Evolutionary conservation across 1,139 yeast genomes (phyloP).

Genomic region (Geotrichum histeridarum): DNA sequence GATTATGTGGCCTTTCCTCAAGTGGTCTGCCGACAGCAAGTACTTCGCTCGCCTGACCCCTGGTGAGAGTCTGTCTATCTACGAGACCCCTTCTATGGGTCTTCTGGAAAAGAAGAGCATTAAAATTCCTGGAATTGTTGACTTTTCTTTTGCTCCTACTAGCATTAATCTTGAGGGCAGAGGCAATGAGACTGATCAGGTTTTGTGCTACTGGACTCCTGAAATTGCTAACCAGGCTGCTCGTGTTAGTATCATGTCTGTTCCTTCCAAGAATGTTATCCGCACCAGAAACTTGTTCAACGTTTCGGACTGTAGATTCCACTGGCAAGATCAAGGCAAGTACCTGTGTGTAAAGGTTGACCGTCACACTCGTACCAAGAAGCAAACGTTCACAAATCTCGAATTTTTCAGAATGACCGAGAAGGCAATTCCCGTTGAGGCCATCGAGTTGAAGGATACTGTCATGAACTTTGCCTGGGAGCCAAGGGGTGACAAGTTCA

Average conservation of each 20-base stretch:
- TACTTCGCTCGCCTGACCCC: constrained; percentile 96
- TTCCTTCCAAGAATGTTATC: constrained; percentile 75
- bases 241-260: constrained; percentile 84
- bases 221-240: constrained; percentile 91
- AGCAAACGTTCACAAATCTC: constrained; percentile 84
- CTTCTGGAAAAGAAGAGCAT: constrained; percentile 82
- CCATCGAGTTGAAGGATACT: constrained; percentile 85
- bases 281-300: constrained; percentile 93
- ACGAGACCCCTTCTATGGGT: constrained; percentile 64
- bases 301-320: constrained; percentile 84
- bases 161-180: constrained; percentile 62
- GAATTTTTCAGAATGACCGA: constrained; percentile 87
- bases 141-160: constrained; percentile 94
- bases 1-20: constrained; percentile 94
- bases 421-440: constrained; percentile 91
- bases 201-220: constrained; percentile 95
- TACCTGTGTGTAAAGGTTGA: constrained; percentile 91
- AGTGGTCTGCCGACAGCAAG: constrained; percentile 92
- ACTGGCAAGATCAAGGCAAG: constrained; percentile 90
- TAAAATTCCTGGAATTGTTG: constrained; percentile 79
- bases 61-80: constrained; percentile 77
- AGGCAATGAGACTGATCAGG: constrained; percentile 46
- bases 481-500: constrained; percentile 83
- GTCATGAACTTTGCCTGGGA: constrained; percentile 93
- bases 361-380: constrained; percentile 92